Evolutionary conservation across 2,329 filamentous ascomycete genomes (phyloP).

Genomic region (Botrytis squamosa): DNA sequence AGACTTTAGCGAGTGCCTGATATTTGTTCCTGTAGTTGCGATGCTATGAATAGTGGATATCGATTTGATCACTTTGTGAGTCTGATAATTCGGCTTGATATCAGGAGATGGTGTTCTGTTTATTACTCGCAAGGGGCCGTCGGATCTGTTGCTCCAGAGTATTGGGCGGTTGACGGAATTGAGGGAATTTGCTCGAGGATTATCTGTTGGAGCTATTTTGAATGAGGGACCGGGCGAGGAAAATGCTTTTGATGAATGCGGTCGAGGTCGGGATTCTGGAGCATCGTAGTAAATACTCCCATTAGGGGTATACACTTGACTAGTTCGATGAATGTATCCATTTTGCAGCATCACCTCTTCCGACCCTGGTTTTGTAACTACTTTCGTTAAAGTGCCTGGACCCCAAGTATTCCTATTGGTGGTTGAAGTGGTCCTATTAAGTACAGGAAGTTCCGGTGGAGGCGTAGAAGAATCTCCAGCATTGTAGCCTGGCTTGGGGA

Average conservation of each 20-base stretch:
- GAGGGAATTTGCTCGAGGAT: conserved; percentile 1
- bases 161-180: not conserved
- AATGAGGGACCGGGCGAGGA: not conserved
- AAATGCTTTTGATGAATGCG: not conserved
- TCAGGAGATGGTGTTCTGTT: conserved; percentile 16
- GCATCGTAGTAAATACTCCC: not conserved
- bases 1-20: conserved; percentile 13
- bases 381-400: conserved; percentile 8
- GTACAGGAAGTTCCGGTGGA: not conserved
- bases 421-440: not conserved
- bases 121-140: not conserved
- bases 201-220: not conserved
- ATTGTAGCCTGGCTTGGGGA: conserved; percentile 41
- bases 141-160: not conserved
- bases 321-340: conserved; percentile 21
- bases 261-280: not conserved
- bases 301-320: conserved; percentile 10
- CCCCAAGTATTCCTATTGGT: not conserved
- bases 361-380: conserved; percentile 16
- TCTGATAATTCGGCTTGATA: conserved; percentile 6
- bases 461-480: conserved; percentile 37
- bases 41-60: conserved; percentile 17
- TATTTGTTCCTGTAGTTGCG: conserved; percentile 6
- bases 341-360: conserved; percentile 22
- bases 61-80: conserved; percentile 2